Evolutionary conservation across 768 basidiomycete genomes (phyloP).

Genomic region (Trametes cinnabarina): DNA sequence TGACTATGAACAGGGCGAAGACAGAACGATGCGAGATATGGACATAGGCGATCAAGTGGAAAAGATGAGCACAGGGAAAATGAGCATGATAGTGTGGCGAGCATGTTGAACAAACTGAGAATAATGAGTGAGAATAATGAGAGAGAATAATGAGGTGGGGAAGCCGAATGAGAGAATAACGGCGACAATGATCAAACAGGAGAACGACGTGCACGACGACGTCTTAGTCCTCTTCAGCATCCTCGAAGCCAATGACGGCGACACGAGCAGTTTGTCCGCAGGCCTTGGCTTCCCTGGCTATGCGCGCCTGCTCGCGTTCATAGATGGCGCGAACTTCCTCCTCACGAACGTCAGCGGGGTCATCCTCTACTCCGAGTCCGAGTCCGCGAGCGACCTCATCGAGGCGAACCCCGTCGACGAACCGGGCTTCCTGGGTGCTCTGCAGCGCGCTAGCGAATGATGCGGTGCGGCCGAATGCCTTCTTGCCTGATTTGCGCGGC

Average conservation of each 20-base stretch:
- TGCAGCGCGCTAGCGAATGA: slow-evolving; percentile 47
- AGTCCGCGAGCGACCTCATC: slow-evolving; percentile 74
- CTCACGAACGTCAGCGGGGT: slow-evolving; percentile 39
- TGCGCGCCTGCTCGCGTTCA: slow-evolving; percentile 47
- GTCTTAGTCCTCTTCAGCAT: slow-evolving; percentile 44
- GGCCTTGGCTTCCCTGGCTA: slow-evolving; percentile 42
- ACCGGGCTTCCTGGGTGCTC: slow-evolving; percentile 43
- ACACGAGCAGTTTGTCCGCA: slow-evolving; percentile 26
- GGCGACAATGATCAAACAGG: not conserved
- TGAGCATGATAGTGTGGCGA: slow-evolving; percentile 21
- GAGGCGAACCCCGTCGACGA: slow-evolving; percentile 60
- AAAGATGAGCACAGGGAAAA: slow-evolving; percentile 1
- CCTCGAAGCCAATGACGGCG: slow-evolving; percentile 35
- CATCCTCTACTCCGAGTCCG: slow-evolving; percentile 41
- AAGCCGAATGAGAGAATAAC: not conserved
- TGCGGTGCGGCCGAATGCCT: slow-evolving; percentile 52
- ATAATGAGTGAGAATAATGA: slow-evolving; percentile 18
- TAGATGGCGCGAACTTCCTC: slow-evolving; percentile 56
- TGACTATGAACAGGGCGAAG: slow-evolving; percentile 8
- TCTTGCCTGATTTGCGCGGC: slow-evolving; percentile 48
- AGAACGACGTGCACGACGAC: not conserved
- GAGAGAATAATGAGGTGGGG: not conserved
- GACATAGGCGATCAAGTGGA: not conserved
- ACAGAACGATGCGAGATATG: slow-evolving; percentile 21
- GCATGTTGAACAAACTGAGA: slow-evolving; percentile 13